Conservation (phyloP, 768 basidiomycete species). For the Candolleomyces aberdarensis region DNA sequence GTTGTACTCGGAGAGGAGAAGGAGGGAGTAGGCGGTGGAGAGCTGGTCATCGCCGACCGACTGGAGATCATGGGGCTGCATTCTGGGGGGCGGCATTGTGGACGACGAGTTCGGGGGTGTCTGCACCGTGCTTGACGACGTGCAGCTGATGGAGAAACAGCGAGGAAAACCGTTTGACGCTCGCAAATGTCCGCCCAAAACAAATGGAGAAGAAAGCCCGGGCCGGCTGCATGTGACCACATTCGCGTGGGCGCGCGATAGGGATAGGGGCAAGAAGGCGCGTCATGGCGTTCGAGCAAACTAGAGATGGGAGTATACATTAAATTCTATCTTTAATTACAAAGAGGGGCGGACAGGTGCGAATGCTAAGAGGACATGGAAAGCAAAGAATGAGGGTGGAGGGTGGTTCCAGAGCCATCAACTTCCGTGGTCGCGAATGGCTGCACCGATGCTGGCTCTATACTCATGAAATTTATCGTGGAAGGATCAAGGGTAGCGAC, state of each 20-base stretch:
- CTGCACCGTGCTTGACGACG: neutral
- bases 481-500: too few relatives aligned
- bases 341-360: too few relatives aligned
- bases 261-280: neutral
- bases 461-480: too few relatives aligned
- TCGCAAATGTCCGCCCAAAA: neutral
- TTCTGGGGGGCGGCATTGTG: constrained; percentile 5
- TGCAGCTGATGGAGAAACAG: neutral
- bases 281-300: too few relatives aligned
- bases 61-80: constrained; percentile 13
- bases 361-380: too few relatives aligned
- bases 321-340: too few relatives aligned
- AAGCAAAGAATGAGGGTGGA: too few relatives aligned
- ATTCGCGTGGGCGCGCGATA: neutral
- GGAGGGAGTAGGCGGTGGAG: constrained; percentile 57
- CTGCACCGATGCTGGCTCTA: too few relatives aligned
- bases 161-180: neutral
- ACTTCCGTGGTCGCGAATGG: too few relatives aligned
- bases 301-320: too few relatives aligned
- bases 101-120: neutral
- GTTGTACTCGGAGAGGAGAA: constrained; percentile 77
- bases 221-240: neutral
- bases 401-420: too few relatives aligned
- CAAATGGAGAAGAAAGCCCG: neutral
- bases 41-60: constrained; percentile 22